Base-by-base conservation (phyloP, 768 basidiomycete genomes). In the Trametopsis cervina region DNA sequence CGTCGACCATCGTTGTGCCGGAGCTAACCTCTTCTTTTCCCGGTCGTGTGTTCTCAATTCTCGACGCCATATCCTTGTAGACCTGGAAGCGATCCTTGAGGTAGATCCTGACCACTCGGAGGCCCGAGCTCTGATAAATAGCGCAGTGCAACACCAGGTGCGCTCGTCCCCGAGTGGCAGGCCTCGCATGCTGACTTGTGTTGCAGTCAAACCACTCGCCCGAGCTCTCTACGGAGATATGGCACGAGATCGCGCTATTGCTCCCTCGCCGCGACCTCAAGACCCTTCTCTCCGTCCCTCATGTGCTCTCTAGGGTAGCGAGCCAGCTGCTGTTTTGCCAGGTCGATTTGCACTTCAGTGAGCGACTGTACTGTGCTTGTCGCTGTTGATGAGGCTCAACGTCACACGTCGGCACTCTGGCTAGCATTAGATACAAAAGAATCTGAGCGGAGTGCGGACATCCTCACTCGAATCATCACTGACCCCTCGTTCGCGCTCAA, bases 371-470 rank as follows among this genome's bases (percentile, higher is more conserved):
- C n/a, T n/a, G n/a, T n/a, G n/a, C n/a, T n/a, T n/a, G n/a, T n/a
- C n/a, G n/a, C n/a, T n/a, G n/a, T n/a, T n/a, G n/a, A n/a, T n/a
- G n/a, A n/a, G n/a, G n/a, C n/a, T n/a, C n/a, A n/a, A n/a, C n/a
- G n/a, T n/a, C n/a, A n/a, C n/a, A n/a, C n/a, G n/a, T n/a, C n/a
- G n/a, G n/a, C n/a, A n/a, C n/a, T n/a, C n/a, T n/a, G n/a, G n/a
- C n/a, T n/a, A n/a, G n/a, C n/a, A n/a, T n/a, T n/a, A n/a, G n/a
- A n/a, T n/a, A n/a, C n/a, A n/a, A n/a, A n/a, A n/a, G n/a, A n/a
- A n/a, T n/a, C 77, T 0, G 80, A 78, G 51, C 75, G 82, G n/a
- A 83, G 75, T 51, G 84, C 83, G 2, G 85, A 85, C 53, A 81
- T 86, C 46, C 69, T 87, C 29, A 81, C 80, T 0, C 70, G 80